A percentile compares a stretch with the other conserved stretches of the same genome.
Conservation (phyloP, 164 flowering plant species). For the Aristolochia fimbriata region DNA sequence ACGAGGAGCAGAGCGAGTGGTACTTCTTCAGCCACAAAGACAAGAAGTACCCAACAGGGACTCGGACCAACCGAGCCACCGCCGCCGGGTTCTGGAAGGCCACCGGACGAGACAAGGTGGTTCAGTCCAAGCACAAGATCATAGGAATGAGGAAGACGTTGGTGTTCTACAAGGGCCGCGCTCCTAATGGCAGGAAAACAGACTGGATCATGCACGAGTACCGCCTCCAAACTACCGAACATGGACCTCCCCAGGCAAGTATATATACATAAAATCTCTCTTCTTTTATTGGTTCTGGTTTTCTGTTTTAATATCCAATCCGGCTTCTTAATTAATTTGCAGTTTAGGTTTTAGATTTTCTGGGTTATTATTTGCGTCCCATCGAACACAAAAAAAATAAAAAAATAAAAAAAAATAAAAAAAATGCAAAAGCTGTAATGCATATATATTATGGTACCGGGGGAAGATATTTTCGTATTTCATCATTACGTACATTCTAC, state of each 20-base stretch:
- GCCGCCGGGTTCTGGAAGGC: conserved; percentile 86
- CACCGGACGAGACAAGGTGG: conserved; percentile 75
- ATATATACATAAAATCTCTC: background rate
- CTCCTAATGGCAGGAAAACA: conserved; percentile 62
- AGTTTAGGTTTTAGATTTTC: no score
- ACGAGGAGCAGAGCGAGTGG: conserved; percentile 66
- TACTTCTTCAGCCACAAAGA: conserved; percentile 86
- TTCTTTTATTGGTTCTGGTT: no score
- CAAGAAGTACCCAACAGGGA: conserved; percentile 74
- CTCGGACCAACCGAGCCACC: conserved; percentile 69
- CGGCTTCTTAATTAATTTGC: no score
- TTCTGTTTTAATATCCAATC: no score
- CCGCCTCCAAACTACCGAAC: conserved; percentile 51
- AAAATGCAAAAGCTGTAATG: no score
- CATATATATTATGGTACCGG: no score
- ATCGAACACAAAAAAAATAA: no score
- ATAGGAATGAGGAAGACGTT: conserved; percentile 86
- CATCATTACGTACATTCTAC: no score
- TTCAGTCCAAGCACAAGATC: conserved; percentile 42
- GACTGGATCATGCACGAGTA: conserved; percentile 92
- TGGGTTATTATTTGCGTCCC: no score
- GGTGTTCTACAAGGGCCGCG: conserved; percentile 74
- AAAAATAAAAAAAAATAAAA: no score
- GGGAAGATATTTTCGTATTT: no score
- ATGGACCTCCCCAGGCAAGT: conserved; percentile 60